Percentiles rank a stretch among this genome's conserved stretches.
phyloP scores from a whole-genome alignment of 139 green algal genomes.

The Picochlorum sp. region DNA sequence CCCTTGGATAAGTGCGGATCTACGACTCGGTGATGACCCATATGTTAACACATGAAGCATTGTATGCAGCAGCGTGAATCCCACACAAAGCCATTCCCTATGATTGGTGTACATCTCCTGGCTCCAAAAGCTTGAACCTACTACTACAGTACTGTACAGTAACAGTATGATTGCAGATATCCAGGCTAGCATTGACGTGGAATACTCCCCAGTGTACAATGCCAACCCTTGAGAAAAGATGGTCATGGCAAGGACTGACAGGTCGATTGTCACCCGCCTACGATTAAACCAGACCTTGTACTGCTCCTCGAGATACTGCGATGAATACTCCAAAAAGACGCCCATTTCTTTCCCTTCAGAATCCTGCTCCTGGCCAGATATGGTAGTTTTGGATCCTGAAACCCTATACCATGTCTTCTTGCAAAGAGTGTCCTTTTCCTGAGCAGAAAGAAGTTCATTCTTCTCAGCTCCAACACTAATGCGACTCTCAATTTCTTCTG shows the following conservation, averaged over 20 bases:
- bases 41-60: constrained; percentile 4
- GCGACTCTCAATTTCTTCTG: constrained; percentile 18
- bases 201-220: constrained; percentile 18
- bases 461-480: constrained; percentile 6
- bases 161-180: constrained; percentile 14
- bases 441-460: neutral
- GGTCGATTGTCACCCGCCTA: constrained; percentile 19
- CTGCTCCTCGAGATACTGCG: constrained; percentile 8
- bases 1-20: constrained; percentile 21
- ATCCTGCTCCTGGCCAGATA: no score
- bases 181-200: constrained; percentile 8
- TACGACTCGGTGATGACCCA: neutral
- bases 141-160: constrained; percentile 10
- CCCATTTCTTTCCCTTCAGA: neutral
- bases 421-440: neutral
- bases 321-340: constrained; percentile 7
- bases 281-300: constrained; percentile 13
- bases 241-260: constrained; percentile 25
- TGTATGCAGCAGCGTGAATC: constrained; percentile 16
- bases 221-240: constrained; percentile 20
- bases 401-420: neutral
- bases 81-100: constrained; percentile 21
- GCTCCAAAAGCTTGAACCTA: constrained; percentile 14
- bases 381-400: neutral
- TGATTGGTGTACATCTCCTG: constrained; percentile 6